Conservation (phyloP, 495 filamentous ascomycete genomes). For the Xylaria intraflava region DNA sequence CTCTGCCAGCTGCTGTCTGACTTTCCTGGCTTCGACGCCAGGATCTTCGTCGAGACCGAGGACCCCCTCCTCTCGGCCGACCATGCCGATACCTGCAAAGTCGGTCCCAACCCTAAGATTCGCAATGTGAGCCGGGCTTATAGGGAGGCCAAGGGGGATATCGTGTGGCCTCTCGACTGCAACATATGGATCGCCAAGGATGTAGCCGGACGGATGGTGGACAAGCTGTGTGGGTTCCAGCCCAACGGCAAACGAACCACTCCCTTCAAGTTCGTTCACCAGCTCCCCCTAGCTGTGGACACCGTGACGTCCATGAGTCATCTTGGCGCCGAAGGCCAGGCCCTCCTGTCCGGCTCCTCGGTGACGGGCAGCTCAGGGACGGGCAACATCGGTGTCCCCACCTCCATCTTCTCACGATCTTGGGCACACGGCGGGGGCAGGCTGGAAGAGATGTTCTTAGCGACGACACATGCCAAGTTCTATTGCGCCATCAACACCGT, state of each 20-base stretch:
- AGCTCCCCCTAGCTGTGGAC: slow-evolving; percentile 82
- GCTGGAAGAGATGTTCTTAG: slow-evolving; percentile 90
- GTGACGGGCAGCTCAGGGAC: slow-evolving; percentile 22
- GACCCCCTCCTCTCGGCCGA: slow-evolving; percentile 63
- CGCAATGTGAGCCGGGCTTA: slow-evolving; percentile 94
- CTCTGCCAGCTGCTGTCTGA: slow-evolving; percentile 63
- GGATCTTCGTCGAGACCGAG: slow-evolving; percentile 77
- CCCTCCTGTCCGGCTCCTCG: slow-evolving; percentile 32
- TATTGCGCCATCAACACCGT: slow-evolving; percentile 97
- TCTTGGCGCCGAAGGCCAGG: slow-evolving; percentile 35
- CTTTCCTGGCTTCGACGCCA: slow-evolving; percentile 66
- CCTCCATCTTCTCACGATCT: slow-evolving; percentile 26
- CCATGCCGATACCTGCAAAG: slow-evolving; percentile 44
- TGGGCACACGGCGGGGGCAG: slow-evolving; percentile 59
- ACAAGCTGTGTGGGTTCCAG: slow-evolving; percentile 66
- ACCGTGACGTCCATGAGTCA: slow-evolving; percentile 38
- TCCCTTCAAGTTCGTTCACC: slow-evolving; percentile 93
- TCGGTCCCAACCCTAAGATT: slow-evolving; percentile 98
- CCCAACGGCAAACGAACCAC: slow-evolving; percentile 33
- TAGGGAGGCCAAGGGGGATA: slow-evolving; percentile 84
- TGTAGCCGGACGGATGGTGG: slow-evolving; percentile 79
- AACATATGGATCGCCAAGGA: slow-evolving; percentile 87
- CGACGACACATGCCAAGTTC: slow-evolving; percentile 93
- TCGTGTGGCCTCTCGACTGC: slow-evolving; percentile 93
- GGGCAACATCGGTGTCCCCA: slow-evolving; percentile 14